These are phyloP conservation scores for Spinacia oleracea DNA, from an alignment of 179 eudicot genomes.

Conservation along the genomic window DNA sequence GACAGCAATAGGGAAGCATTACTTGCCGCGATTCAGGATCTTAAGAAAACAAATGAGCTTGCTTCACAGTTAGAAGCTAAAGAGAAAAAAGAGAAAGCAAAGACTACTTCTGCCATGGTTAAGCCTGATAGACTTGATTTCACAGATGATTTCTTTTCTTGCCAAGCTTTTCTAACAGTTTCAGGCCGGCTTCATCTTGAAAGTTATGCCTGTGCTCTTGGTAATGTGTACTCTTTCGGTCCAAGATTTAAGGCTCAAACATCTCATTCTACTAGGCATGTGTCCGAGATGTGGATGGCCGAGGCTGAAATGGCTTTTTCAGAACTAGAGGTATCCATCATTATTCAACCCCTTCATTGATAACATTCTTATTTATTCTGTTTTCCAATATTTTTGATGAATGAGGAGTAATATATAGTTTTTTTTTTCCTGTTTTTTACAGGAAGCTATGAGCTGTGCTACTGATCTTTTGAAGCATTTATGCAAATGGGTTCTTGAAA, in stretches of 20 bases:
- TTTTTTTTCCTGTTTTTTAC: conserved; percentile 9
- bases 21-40: conserved; percentile 64
- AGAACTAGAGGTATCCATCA: conserved; percentile 71
- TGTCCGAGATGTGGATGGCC: conserved; percentile 87
- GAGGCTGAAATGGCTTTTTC: conserved; percentile 93
- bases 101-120: conserved; percentile 22
- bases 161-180: conserved; percentile 61
- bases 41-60: conserved; percentile 56
- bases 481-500: conserved; percentile 60
- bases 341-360: neutral
- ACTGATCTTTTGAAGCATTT: conserved; percentile 68
- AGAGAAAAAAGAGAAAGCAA: conserved; percentile 44
- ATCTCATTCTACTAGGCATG: conserved; percentile 50
- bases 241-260: conserved; percentile 70
- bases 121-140: conserved; percentile 33
- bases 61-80: conserved; percentile 49
- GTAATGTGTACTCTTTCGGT: conserved; percentile 89
- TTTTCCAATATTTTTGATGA: neutral
- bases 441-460: conserved; percentile 94
- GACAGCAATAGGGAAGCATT: conserved; percentile 75
- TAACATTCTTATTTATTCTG: neutral
- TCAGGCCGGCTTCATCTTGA: conserved; percentile 90
- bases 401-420: neutral
- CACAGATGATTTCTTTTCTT: conserved; percentile 61
- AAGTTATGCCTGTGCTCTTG: conserved; percentile 86